Conservation (phyloP, 805 yeast genomes). For the Scheffersomyces stipitis region DNA sequence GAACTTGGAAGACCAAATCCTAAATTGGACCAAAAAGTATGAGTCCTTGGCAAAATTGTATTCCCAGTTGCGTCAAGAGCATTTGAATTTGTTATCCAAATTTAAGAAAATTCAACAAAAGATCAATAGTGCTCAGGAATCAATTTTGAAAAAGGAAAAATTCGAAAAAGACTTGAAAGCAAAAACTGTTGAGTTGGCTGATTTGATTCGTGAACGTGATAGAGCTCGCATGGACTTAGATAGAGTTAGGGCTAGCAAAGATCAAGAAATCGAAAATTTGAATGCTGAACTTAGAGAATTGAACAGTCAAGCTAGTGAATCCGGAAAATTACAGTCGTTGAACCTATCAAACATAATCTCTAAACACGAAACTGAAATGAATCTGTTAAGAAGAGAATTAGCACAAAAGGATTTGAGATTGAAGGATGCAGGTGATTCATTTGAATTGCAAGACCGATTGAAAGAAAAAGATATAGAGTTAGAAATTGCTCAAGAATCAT, state of each 20-base stretch:
- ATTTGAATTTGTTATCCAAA: conserved; percentile 71
- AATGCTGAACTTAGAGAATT: conserved; percentile 64
- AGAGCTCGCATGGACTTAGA: conserved; percentile 83
- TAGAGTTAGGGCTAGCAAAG: conserved; percentile 61
- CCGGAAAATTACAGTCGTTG: conserved; percentile 62
- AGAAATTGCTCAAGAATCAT: conserved; percentile 74
- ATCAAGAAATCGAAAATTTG: conserved; percentile 62
- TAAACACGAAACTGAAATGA: conserved; percentile 64
- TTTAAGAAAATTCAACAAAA: conserved; percentile 82
- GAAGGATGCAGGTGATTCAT: conserved; percentile 20
- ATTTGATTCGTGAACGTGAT: conserved; percentile 84
- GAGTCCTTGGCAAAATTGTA: conserved; percentile 87
- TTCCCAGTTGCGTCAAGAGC: conserved; percentile 90
- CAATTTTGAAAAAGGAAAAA: conserved; percentile 78
- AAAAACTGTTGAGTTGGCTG: conserved; percentile 85
- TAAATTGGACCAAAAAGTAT: conserved; percentile 80
- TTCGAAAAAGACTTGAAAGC: conserved; percentile 80
- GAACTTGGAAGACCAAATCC: conserved; percentile 70
- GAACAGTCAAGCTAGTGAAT: conserved; percentile 55
- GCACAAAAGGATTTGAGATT: conserved; percentile 29
- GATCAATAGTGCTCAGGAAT: conserved; percentile 87
- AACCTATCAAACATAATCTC: conserved; percentile 59
- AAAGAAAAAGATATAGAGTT: conserved; percentile 74
- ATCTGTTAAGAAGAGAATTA: conserved; percentile 41
- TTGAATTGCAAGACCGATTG: conserved; percentile 44